Evolutionary conservation across 768 basidiomycete species (phyloP).

Genomic region (Lentinula guzmanii): DNA sequence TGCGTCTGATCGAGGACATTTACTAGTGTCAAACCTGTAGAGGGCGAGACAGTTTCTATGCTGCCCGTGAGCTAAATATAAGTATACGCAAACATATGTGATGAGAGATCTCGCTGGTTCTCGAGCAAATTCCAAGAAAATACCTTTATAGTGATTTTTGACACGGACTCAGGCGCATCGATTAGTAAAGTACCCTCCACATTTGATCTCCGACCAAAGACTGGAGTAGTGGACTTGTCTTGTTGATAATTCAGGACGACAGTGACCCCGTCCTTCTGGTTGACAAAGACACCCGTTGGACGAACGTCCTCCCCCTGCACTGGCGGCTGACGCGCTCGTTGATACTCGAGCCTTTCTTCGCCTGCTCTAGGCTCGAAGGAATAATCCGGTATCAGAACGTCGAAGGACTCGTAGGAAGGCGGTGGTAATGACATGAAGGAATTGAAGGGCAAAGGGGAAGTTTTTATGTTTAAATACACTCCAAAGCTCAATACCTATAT

Average conservation of each 20-base stretch:
- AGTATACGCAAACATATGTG: neutral
- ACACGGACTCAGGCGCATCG: neutral
- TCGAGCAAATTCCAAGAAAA: neutral
- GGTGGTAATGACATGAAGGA: neutral
- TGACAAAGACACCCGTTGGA: constrained; percentile 3
- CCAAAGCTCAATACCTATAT: neutral
- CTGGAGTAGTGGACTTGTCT: neutral
- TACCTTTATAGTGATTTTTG: constrained; percentile 1
- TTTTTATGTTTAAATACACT: neutral
- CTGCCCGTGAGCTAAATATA: neutral
- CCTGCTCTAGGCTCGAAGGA: neutral
- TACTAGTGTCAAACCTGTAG: neutral
- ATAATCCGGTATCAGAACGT: neutral
- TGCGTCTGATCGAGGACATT: neutral
- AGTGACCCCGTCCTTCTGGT: neutral
- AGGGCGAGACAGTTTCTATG: neutral
- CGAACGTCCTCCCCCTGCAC: neutral
- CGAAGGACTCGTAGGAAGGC: neutral
- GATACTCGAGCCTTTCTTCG: constrained; percentile 1
- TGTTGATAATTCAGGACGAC: constrained; percentile 4
- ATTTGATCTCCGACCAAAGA: neutral
- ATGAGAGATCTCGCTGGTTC: no score
- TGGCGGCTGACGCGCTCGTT: neutral
- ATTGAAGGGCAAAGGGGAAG: neutral
- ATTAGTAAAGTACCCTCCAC: neutral